These are phyloP conservation scores for Dioszegia crocea DNA, from an alignment of 768 basidiomycete genomes.

Conservation along the genomic window DNA sequence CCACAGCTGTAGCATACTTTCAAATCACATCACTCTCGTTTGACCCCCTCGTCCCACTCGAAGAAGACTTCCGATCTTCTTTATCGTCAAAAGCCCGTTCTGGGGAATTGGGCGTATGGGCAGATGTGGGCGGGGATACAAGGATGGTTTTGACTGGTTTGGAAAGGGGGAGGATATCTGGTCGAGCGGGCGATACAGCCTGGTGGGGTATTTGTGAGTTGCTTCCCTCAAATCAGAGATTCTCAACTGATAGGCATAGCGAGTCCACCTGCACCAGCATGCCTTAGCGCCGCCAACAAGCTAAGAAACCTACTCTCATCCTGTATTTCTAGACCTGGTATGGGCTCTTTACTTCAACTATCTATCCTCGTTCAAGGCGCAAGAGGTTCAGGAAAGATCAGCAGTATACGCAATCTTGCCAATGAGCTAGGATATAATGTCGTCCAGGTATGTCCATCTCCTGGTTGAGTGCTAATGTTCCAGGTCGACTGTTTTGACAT, in stretches of 20 bases:
- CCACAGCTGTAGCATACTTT: slow-evolving; percentile 65
- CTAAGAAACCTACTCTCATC: slow-evolving; percentile 62
- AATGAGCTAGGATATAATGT: slow-evolving; percentile 67
- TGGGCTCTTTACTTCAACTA: slow-evolving; percentile 62
- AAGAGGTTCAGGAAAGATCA: slow-evolving; percentile 76
- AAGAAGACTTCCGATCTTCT: slow-evolving; percentile 47
- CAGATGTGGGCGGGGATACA: slow-evolving; percentile 63
- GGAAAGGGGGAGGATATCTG: slow-evolving; percentile 62
- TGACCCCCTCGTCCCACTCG: slow-evolving; percentile 54
- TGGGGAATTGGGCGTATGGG: slow-evolving; percentile 78
- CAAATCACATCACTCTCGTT: slow-evolving; percentile 71
- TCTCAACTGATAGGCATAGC: not conserved
- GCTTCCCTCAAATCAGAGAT: not conserved
- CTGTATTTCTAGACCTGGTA: slow-evolving; percentile 58
- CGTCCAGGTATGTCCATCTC: slow-evolving; percentile 59
- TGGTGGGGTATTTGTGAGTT: slow-evolving; percentile 55
- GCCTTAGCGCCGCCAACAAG: slow-evolving; percentile 51
- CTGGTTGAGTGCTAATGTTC: not conserved
- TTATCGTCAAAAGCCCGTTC: slow-evolving; percentile 54
- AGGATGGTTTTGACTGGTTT: slow-evolving; percentile 74
- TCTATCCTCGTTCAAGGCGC: slow-evolving; percentile 74
- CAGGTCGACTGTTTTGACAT: slow-evolving; percentile 84
- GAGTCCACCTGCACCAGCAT: not conserved
- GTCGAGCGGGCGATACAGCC: slow-evolving; percentile 55
- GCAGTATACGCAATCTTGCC: slow-evolving; percentile 54